Evolutionary conservation across 257 asterid genomes (phyloP), one percentile per base, ranked within the genome.

Genomic region (Solanum pinnatisectum): DNA sequence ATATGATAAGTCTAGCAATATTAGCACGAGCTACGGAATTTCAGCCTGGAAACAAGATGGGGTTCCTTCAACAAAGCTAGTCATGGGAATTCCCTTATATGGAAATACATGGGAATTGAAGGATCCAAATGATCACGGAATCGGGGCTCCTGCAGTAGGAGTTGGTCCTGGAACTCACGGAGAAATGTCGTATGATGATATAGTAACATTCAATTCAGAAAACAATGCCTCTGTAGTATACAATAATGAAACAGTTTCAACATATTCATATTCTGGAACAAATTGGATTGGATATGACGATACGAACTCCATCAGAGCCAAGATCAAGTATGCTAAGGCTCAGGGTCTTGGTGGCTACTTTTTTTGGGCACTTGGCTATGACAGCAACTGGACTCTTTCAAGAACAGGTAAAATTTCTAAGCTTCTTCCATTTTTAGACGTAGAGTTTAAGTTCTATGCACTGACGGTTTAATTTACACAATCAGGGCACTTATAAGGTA

Each of bases 211-310:
- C 87, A 94, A 92, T 76, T 77, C 87, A 6, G 90, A 13, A 16
- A 90, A 92, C 22, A 91, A 92, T 23, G 93, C 94, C 1, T 90
- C 89, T 3, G 90, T 93, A 6, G 94, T 93, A 52, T 93, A 84
- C 37, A 94, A 93, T 85, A 87, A 86, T 6, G 84, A 88, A 10
- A 93, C 95, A 0, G 95, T 93, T 2, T 94, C 98, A 10, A 90
- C 94, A 4, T 94, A 93, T 42, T 95, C 96, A 36, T 93, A 91
- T 82, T 59, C 89, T 0, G 95, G 96, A 39, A 91, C 52, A 0
- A 89, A 84, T 60, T 95, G 96, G 98, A 90, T 94, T 27, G 94
- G 98, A 16, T 94, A 94, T 60, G 98, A 94, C 86, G 96, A 94
- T 36, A 20, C 76, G 1, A 82, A 52, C 16, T 92, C 97, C 4